phyloP scores from a whole-genome alignment of 345 rosid species.

The Sisymbrium irio region DNA sequence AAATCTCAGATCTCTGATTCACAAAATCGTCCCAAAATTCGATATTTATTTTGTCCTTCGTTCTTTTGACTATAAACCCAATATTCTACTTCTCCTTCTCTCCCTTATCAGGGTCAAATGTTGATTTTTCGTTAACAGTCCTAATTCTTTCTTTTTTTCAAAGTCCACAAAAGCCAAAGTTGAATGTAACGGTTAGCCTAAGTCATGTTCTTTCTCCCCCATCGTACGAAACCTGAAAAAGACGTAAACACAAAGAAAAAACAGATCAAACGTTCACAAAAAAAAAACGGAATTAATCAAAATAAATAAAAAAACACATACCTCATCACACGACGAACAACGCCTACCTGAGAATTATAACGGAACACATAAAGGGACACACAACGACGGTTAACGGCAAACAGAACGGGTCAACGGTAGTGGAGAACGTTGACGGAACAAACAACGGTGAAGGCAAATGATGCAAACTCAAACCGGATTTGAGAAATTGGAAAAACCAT shows the following conservation, averaged over 20 bases:
- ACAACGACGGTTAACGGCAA: slow-evolving; percentile 21
- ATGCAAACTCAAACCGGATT: slow-evolving; percentile 26
- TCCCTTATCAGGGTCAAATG: slow-evolving; percentile 3
- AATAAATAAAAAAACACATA: not conserved
- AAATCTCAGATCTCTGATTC: not conserved
- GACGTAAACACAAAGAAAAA: not conserved
- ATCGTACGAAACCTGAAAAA: slow-evolving; percentile 14
- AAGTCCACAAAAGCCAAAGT: slow-evolving; percentile 8
- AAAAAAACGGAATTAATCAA: not conserved
- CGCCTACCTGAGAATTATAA: slow-evolving; percentile 19
- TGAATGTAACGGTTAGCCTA: not conserved
- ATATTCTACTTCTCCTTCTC: not conserved
- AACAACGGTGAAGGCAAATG: not conserved
- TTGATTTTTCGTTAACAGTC: not conserved
- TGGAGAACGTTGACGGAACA: slow-evolving; percentile 23
- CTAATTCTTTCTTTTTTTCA: not conserved
- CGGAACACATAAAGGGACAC: not conserved
- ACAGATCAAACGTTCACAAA: slow-evolving; percentile 15
- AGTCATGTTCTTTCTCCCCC: not conserved
- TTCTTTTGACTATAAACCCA: not conserved
- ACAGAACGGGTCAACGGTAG: not conserved
- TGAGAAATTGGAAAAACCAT: not conserved
- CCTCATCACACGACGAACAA: slow-evolving; percentile 35
- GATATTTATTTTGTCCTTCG: not conserved
- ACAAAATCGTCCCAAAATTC: not conserved